A percentile compares a stretch with the other conserved stretches of the same genome.
Evolutionary conservation across 495 filamentous ascomycete genomes (phyloP).

Genomic region (Xylaria castorea): DNA sequence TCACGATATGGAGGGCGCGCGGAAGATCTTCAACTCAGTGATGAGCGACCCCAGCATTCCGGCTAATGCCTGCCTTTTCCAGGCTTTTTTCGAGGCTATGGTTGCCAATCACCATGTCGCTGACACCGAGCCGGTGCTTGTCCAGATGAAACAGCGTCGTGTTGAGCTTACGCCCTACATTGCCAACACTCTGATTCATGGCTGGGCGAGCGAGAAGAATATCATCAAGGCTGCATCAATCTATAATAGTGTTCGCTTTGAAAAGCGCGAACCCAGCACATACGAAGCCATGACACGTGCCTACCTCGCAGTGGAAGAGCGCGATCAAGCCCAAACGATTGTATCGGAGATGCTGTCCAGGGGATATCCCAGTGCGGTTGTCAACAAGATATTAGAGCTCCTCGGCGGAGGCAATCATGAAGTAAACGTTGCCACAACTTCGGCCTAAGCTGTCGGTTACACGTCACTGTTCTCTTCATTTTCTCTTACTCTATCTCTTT

Average conservation of each 20-base stretch:
- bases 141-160: constrained; percentile 70
- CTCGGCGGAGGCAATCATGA: constrained; percentile 67
- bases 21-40: constrained; percentile 79
- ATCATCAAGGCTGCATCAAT: constrained; percentile 79
- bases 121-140: constrained; percentile 75
- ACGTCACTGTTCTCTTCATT: constrained; percentile 19
- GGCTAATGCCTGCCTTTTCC: constrained; percentile 86
- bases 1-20: constrained; percentile 86
- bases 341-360: constrained; percentile 90
- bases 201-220: constrained; percentile 87
- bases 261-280: constrained; percentile 93
- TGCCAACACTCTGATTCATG: constrained; percentile 98
- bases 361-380: constrained; percentile 90
- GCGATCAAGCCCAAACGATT: constrained; percentile 71
- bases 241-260: constrained; percentile 73
- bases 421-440: constrained; percentile 33
- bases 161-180: constrained; percentile 96
- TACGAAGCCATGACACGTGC: constrained; percentile 99
- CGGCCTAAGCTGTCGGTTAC: background rate
- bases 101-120: constrained; percentile 88
- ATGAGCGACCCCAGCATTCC: constrained; percentile 68
- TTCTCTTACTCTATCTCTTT: constrained; percentile 27
- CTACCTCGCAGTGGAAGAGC: constrained; percentile 82
- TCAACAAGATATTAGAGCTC: constrained; percentile 88
- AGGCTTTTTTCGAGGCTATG: constrained; percentile 94